Percentiles rank a stretch among this genome's conserved stretches.
Conservation (phyloP, 2,329 filamentous ascomycete species). For the Apiospora rasikravindrae region DNA sequence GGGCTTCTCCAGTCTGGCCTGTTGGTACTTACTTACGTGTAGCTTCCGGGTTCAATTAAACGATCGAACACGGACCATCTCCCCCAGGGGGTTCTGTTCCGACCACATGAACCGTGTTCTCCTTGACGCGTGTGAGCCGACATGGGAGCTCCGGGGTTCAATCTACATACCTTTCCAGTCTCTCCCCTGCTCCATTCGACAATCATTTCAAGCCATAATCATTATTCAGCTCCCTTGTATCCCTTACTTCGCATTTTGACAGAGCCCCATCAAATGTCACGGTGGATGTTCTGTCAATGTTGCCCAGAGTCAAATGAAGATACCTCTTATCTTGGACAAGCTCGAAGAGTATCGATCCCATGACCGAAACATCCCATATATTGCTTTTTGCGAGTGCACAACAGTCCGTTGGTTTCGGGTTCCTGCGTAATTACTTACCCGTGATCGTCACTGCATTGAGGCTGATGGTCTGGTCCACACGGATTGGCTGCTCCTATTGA, state of each 20-base stretch:
- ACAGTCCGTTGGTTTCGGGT: background rate
- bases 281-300: background rate
- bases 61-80: constrained; percentile 6
- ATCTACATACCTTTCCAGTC: background rate
- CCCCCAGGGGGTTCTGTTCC: background rate
- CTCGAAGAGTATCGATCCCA: background rate
- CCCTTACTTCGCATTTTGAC: background rate
- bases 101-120: background rate
- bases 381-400: background rate
- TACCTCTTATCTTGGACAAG: background rate
- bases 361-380: constrained; percentile 5
- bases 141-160: background rate
- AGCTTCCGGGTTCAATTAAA: background rate
- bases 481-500: background rate
- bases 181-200: background rate
- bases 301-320: background rate
- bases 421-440: background rate
- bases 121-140: constrained; percentile 4
- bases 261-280: background rate
- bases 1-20: background rate
- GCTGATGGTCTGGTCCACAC: background rate
- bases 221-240: background rate
- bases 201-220: background rate
- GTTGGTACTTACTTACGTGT: background rate
- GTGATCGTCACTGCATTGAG: background rate